A percentile compares a stretch with the other conserved stretches of the same genome.
Evolutionary conservation across 768 basidiomycete genomes (phyloP).

Genomic region (Lentinula sp.): DNA sequence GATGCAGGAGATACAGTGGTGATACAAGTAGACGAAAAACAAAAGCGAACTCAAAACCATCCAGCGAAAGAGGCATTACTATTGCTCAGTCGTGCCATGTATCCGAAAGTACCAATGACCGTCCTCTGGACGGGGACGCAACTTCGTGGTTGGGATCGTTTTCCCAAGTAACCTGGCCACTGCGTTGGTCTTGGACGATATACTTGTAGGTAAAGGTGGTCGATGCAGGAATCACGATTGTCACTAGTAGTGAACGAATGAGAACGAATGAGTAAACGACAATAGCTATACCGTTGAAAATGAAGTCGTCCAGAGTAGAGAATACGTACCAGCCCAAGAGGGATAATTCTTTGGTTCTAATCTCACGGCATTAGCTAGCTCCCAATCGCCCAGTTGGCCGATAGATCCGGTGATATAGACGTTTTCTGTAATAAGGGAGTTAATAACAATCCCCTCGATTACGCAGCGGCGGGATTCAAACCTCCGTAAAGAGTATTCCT

Average conservation of each 20-base stretch:
- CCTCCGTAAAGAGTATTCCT: slow-evolving; percentile 50
- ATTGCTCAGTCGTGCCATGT: slow-evolving; percentile 25
- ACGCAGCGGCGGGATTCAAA: slow-evolving; percentile 20
- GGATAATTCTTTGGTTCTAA: slow-evolving; percentile 43
- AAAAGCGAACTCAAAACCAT: background rate
- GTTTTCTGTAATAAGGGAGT: slow-evolving; percentile 29
- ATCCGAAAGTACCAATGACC: slow-evolving; percentile 30
- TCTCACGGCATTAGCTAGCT: slow-evolving; percentile 33
- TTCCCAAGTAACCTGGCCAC: slow-evolving; percentile 54
- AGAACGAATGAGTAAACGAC: background rate
- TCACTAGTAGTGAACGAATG: slow-evolving; percentile 37
- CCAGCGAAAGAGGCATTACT: background rate
- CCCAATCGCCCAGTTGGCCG: slow-evolving; percentile 39
- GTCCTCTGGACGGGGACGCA: slow-evolving; percentile 41
- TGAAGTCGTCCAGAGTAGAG: background rate
- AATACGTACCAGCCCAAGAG: slow-evolving; percentile 35
- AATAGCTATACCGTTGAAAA: background rate
- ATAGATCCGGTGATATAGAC: slow-evolving; percentile 46
- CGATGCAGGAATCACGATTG: slow-evolving; percentile 54
- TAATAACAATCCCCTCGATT: background rate
- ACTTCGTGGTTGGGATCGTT: slow-evolving; percentile 56
- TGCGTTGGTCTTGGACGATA: slow-evolving; percentile 38
- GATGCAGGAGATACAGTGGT: background rate
- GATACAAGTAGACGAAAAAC: background rate
- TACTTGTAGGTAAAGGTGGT: slow-evolving; percentile 67